These are phyloP conservation scores for Astragalus glycyphyllos DNA, from an alignment of 306 rosid genomes.

Conservation along the genomic window DNA sequence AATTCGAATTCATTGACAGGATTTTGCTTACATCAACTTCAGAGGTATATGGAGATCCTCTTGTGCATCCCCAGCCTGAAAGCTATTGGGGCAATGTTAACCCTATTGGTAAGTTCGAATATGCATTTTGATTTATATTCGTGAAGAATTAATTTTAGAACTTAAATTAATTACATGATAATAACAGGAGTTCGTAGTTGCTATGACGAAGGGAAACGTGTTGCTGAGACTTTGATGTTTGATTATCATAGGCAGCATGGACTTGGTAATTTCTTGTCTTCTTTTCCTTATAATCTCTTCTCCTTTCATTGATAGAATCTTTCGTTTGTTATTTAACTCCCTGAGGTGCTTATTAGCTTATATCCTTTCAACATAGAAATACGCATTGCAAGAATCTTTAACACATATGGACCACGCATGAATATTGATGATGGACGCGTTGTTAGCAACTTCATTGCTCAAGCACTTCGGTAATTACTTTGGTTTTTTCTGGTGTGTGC, in stretches of 20 bases:
- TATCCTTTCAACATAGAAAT: conserved; percentile 53
- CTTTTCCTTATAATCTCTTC: conserved; percentile 4
- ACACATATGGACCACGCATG: conserved; percentile 89
- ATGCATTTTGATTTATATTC: conserved; percentile 24
- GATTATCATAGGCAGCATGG: conserved; percentile 89
- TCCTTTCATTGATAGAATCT: neutral
- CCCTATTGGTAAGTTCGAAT: conserved; percentile 73
- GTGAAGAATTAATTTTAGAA: conserved; percentile 7
- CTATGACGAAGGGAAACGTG: conserved; percentile 87
- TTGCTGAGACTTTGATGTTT: conserved; percentile 86
- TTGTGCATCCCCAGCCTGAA: conserved; percentile 82
- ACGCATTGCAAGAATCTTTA: conserved; percentile 81
- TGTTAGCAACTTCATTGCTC: conserved; percentile 84
- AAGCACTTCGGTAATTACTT: conserved; percentile 73
- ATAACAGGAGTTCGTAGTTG: conserved; percentile 79
- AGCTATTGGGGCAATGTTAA: conserved; percentile 86
- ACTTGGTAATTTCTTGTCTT: conserved; percentile 49
- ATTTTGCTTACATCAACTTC: conserved; percentile 85
- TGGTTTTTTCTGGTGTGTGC: neutral
- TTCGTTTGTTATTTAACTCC: neutral
- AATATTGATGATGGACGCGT: conserved; percentile 86
- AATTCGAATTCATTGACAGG: conserved; percentile 46
- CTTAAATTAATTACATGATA: conserved; percentile 24
- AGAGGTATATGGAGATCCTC: conserved; percentile 90
- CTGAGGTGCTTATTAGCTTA: neutral